Base-by-base conservation (phyloP, 768 basidiomycete genomes). In the Plicaturopsis crispa region DNA sequence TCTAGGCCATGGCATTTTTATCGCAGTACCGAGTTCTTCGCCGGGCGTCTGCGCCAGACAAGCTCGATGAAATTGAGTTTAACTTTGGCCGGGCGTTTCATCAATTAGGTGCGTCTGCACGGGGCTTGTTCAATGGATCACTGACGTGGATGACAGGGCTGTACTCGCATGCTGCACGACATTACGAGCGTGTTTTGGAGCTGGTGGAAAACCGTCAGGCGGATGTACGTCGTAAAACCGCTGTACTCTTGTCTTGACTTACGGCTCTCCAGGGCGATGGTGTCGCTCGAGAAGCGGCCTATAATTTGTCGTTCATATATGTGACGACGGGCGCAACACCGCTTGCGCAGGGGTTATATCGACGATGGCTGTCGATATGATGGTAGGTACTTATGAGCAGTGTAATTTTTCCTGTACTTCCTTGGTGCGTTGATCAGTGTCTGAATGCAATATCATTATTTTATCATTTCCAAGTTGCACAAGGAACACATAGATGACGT, bases 61-160 rank as follows among this genome's bases (percentile, higher is more conserved):
- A 63, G 3, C 47, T 71, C 17, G 72, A 78, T 20, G 93, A 98
- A 57, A 81, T 94, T 3, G 89, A 99, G 41, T 97, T 75, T 56
- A 99, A 99, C 57, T 87, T 93, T 52, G 94, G 84, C 0, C 70
- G 94, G 33, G 76, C 80, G 1, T 98, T 96, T 55, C 94, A 98
- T 53, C 86, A 92, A 42, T 66, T 96, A n/a, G 87, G 91, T 90
- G 44, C 39, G 72, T 49, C 10, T 10, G 18, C 7, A 33, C 3
- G 22, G 19, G 12, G 22, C 5, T 16, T 33, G 28, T 10, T 14
- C 30, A 11, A 21, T 35, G n/a, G n/a, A 17, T 37, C 26, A 12
- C 23, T 6, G 17, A 28, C 14, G 14, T 23, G 13, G 33, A 22
- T 41, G 32, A 3, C 30, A 94, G 93, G 89, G 4, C 58, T 97